A percentile compares a stretch with the other conserved stretches of the same genome.
Conservation (phyloP, 1,139 yeast genomes). For the Taphrina communis region DNA sequence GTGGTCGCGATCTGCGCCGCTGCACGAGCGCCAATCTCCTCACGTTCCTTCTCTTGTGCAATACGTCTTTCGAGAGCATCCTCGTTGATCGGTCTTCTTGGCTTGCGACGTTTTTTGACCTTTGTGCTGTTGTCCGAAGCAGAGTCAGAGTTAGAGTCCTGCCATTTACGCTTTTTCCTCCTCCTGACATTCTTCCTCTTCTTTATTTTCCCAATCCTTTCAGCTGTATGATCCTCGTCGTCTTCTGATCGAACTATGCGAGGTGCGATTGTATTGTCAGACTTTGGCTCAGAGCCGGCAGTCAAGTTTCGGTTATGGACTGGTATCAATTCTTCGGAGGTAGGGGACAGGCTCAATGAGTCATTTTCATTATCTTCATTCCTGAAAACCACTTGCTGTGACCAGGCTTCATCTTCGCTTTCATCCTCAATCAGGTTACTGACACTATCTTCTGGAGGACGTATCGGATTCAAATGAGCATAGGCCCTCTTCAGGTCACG, state of each 20-base stretch:
- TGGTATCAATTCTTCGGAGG: background rate
- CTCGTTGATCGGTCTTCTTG: slow-evolving; percentile 11
- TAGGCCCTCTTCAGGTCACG: background rate
- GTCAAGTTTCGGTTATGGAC: background rate
- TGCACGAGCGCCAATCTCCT: slow-evolving; percentile 2
- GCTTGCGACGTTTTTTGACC: background rate
- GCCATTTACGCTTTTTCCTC: background rate
- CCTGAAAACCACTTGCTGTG: slow-evolving; percentile 1
- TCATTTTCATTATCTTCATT: background rate
- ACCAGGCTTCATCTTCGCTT: background rate
- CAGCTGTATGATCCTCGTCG: background rate
- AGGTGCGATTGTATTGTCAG: background rate
- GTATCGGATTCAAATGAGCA: background rate
- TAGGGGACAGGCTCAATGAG: background rate
- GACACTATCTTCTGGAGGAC: background rate
- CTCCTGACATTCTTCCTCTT: background rate
- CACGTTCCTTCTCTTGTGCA: slow-evolving; percentile 12
- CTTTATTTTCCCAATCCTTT: background rate
- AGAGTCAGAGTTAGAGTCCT: background rate
- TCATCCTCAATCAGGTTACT: background rate
- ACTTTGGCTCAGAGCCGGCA: background rate
- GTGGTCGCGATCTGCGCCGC: background rate
- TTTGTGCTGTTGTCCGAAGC: background rate
- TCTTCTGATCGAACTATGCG: background rate
- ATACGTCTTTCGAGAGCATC: slow-evolving; percentile 4